Conservation (phyloP, 257 asterid genomes). For the Jacaranda copaia region DNA sequence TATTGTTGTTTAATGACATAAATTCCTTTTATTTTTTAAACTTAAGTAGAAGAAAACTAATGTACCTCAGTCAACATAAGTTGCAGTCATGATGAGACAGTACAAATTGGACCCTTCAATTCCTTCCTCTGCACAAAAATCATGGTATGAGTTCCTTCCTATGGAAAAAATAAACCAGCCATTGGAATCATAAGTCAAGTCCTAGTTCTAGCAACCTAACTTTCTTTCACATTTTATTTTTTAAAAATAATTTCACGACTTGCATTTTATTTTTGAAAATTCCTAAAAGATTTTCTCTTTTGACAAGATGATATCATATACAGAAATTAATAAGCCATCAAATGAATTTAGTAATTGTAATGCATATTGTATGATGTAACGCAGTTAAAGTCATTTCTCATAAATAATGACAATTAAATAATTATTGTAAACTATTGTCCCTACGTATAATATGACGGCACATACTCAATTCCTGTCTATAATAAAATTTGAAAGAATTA, state of each 20-base stretch:
- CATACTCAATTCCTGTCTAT: not conserved
- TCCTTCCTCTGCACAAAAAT: not conserved
- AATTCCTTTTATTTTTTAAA: not conserved
- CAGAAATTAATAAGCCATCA: no score
- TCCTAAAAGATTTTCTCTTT: no score
- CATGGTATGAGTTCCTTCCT: not conserved
- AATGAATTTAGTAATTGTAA: no score
- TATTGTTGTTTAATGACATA: not conserved
- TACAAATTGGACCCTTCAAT: not conserved
- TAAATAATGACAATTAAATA: no score
- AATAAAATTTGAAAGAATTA: not conserved
- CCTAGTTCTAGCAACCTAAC: slow-evolving; percentile 31
- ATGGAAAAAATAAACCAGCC: not conserved
- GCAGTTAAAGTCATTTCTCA: not conserved
- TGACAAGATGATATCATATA: no score
- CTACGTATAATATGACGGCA: not conserved
- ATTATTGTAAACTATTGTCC: no score
- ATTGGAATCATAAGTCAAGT: slow-evolving; percentile 30
- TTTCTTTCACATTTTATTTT: slow-evolving; percentile 9
- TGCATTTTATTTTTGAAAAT: not conserved
- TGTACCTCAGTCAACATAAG: slow-evolving; percentile 16
- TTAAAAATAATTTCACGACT: slow-evolving; percentile 21
- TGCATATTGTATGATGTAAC: not conserved
- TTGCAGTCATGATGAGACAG: slow-evolving; percentile 6
- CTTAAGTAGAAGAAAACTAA: not conserved